Conservation (phyloP, 352 stramenopile genomes). For the Phytophthora tentaculata region DNA sequence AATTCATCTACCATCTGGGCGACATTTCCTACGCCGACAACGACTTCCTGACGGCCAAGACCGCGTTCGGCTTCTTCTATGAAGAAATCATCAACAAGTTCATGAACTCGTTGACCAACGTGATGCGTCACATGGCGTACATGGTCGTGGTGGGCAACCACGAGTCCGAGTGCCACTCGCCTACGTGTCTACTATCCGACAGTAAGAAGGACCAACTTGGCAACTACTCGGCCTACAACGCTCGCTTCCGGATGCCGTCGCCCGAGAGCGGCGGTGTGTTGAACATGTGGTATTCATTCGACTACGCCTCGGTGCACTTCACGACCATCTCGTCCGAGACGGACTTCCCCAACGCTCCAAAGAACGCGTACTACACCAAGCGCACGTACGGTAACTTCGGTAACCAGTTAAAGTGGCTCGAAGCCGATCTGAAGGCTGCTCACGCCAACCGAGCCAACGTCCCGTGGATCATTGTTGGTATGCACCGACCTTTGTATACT, state of each 20-base stretch:
- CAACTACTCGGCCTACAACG: constrained; percentile 69
- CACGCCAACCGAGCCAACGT: constrained; percentile 46
- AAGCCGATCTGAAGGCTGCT: constrained; percentile 52
- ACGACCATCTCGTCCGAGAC: constrained; percentile 83
- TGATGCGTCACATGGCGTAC: constrained; percentile 61
- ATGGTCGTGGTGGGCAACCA: constrained; percentile 80
- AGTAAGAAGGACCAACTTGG: constrained; percentile 41
- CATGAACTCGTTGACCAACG: constrained; percentile 60
- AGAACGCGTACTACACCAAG: constrained; percentile 42
- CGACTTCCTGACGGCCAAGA: constrained; percentile 33
- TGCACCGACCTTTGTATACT: constrained; percentile 66
- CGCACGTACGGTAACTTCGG: constrained; percentile 44
- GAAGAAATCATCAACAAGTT: constrained; percentile 69
- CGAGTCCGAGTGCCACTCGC: constrained; percentile 42
- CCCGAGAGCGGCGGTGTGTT: constrained; percentile 40
- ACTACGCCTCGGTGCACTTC: constrained; percentile 67
- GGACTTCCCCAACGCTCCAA: constrained; percentile 44
- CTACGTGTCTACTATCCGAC: constrained; percentile 34
- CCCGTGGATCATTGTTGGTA: constrained; percentile 58
- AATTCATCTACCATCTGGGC: constrained; percentile 52
- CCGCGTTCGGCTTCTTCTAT: constrained; percentile 45
- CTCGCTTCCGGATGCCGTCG: constrained; percentile 51
- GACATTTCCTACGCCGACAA: constrained; percentile 60
- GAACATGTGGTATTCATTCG: constrained; percentile 64
- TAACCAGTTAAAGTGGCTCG: constrained; percentile 54